Base-by-base conservation (phyloP, 352 stramenopile genomes). In the Globisporangium recalcitrans region DNA sequence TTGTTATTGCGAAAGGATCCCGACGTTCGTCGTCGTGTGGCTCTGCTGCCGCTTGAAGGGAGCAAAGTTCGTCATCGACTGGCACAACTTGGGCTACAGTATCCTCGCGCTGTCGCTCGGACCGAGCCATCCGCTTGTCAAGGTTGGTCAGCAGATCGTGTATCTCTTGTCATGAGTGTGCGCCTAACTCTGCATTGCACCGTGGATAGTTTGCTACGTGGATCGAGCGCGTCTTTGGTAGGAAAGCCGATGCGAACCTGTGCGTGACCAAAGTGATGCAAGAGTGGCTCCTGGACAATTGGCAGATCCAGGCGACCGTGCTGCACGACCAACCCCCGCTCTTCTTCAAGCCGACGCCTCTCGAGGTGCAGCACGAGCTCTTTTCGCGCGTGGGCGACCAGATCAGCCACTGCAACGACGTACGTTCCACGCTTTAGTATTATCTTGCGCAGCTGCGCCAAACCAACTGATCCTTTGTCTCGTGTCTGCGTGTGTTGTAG, bases 11-110 rank as follows among this genome's bases (percentile, higher is more conserved):
- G 21, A 48, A 42, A 96, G 90, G 22, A 97, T 99, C 60, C 98
- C 98, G 19, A 97, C 96, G 22, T 84, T 99, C 46, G 71, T 96
- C 7, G 79, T 98, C 8, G 83, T 93, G 47, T 97, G 80, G 75
- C 31, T 97, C 9, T 85, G 80, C 29, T 80, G 74, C 32, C 69
- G 73, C 6, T 62, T 91, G 27, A 90, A 96, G 24, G 70, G 86
- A 22, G 87, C 96, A 29, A 87, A 87, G 56, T 95, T 99, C 54
- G 82, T 99, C 14, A 96, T 99, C 67, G 97, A 99, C 73, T 99
- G 98, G 98, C 98, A 99, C 76, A 99, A 99, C 79, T 72, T 99
- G 36, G 98, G 97, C 31, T 99, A 97, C 81, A 98, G 93, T 60
- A 98, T 99, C 74, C 87, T 99, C 46, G 82, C 75, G 42, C 72